Conservation (phyloP, 2,329 filamentous ascomycete species). For the Talaromyces sp. region DNA sequence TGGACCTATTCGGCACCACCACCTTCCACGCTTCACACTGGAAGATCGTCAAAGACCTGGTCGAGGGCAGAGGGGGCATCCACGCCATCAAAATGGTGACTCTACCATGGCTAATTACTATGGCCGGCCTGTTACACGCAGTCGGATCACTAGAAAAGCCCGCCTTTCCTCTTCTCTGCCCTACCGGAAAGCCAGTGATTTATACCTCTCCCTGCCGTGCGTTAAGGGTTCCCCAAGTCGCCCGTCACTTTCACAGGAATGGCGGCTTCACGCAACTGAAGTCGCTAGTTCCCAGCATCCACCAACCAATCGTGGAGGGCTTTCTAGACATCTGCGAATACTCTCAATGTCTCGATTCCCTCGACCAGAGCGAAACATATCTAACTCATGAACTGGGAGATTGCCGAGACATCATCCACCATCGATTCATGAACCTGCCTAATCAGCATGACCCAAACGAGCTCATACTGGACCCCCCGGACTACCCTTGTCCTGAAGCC, state of each 20-base stretch:
- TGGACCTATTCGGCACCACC: neutral
- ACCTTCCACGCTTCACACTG: neutral
- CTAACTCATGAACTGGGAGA: neutral
- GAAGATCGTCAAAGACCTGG: neutral
- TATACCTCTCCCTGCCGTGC: neutral
- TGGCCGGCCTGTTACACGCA: neutral
- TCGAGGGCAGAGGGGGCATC: neutral
- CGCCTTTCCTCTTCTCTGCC: neutral
- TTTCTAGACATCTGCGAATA: neutral
- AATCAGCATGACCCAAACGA: neutral
- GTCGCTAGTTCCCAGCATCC: neutral
- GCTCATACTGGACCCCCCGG: too few species aligned
- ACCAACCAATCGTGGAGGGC: neutral
- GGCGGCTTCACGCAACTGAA: neutral
- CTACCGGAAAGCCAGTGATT: neutral
- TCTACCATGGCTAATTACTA: neutral
- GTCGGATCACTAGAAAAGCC: neutral
- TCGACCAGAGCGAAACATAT: neutral
- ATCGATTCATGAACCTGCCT: neutral
- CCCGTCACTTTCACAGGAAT: neutral
- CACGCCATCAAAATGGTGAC: neutral
- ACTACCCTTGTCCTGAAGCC: neutral
- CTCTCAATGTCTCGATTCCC: neutral
- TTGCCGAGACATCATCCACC: neutral
- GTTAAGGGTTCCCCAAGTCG: neutral